Percentiles rank a stretch among this genome's conserved stretches.
Conservation (phyloP, 345 rosid species). For the Psidium guajava region DNA sequence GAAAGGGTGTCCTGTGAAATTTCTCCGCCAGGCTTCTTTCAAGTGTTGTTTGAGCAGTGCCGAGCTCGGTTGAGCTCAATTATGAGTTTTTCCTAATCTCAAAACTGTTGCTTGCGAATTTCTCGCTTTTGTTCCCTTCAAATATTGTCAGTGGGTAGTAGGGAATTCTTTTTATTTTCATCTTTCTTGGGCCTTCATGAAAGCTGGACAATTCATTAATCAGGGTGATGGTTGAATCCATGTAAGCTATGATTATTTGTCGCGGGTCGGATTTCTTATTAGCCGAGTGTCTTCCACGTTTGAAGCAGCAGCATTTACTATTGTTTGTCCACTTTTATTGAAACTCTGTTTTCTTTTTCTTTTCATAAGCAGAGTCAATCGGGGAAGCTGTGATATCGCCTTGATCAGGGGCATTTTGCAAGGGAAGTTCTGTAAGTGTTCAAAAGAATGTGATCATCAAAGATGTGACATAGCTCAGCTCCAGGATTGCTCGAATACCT, state of each 20-base stretch:
- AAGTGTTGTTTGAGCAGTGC: background rate
- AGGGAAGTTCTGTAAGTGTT: background rate
- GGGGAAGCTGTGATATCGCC: conserved; percentile 13
- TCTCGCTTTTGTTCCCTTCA: background rate
- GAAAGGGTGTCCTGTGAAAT: background rate
- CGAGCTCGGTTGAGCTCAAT: background rate
- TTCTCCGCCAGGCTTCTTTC: background rate
- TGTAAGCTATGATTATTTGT: background rate
- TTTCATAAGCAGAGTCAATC: conserved; percentile 22
- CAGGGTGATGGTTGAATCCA: background rate
- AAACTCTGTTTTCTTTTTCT: background rate
- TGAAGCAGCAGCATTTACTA: background rate
- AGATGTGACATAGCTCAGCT: conserved; percentile 13
- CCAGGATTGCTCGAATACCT: conserved; percentile 6
- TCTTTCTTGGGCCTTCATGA: background rate
- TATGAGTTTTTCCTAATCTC: background rate
- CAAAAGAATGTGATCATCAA: conserved; percentile 10
- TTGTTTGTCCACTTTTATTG: background rate
- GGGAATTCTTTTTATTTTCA: background rate
- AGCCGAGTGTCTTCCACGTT: background rate
- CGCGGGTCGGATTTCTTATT: background rate
- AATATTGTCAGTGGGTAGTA: background rate
- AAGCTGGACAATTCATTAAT: background rate
- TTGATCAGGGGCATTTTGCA: conserved; percentile 15
- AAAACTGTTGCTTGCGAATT: background rate